These are phyloP conservation scores for Crithidia acanthocephali DNA, from an alignment of 208 protist species.

Conservation along the genomic window DNA sequence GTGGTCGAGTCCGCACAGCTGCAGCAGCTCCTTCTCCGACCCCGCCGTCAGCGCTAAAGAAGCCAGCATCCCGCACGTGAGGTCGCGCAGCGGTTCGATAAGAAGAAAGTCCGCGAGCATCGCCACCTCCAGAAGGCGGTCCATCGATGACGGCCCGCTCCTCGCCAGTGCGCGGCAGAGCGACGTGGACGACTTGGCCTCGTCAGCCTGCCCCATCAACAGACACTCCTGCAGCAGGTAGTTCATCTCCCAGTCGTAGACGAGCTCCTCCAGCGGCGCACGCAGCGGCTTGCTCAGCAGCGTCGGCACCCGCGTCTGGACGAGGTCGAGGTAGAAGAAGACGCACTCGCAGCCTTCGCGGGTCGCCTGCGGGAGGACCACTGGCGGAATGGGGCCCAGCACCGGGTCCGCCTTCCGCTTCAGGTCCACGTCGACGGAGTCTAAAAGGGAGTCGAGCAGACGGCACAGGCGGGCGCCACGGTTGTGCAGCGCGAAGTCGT, in stretches of 20 bases:
- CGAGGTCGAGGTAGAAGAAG: conserved; percentile 75
- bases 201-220: conserved; percentile 14
- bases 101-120: conserved; percentile 90
- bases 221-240: conserved; percentile 71
- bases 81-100: conserved; percentile 76
- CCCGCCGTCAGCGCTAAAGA: conserved; percentile 65
- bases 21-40: conserved; percentile 73
- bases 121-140: conserved; percentile 75
- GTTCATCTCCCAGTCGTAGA: conserved; percentile 85
- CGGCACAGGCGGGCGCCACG: conserved; percentile 76
- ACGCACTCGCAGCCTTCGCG: conserved; percentile 66
- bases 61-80: conserved; percentile 82
- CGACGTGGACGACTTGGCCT: conserved; percentile 33
- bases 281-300: conserved; percentile 82
- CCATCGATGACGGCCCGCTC: conserved; percentile 43
- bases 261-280: conserved; percentile 78
- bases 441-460: conserved; percentile 77
- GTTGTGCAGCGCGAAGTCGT: conserved; percentile 79
- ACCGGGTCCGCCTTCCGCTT: conserved; percentile 37
- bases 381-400: conserved; percentile 52
- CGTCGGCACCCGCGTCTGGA: conserved; percentile 76
- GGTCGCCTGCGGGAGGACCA: conserved; percentile 75
- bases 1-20: conserved; percentile 59
- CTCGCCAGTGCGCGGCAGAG: conserved; percentile 44
- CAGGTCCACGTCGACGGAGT: conserved; percentile 58